Evolutionary conservation across 192 early-diverging fungal genomes (phyloP).

Genomic region (Gaertneriomyces semiglobifer): DNA sequence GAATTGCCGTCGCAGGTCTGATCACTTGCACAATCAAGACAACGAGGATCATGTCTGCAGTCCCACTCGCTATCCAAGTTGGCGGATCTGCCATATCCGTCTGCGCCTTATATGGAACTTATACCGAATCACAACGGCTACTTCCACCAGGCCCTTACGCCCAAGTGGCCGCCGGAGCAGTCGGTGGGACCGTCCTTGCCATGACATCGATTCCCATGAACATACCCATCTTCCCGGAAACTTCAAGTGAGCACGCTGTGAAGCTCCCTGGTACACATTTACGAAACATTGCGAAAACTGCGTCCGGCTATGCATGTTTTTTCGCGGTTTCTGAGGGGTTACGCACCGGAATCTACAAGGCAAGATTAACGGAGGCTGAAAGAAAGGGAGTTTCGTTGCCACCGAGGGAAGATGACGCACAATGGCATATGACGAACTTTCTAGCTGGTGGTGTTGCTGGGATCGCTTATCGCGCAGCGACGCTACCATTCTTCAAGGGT

Average conservation of each 20-base stretch:
- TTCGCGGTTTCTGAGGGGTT: conserved; percentile 28
- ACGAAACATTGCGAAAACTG: conserved; percentile 13
- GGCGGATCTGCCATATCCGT: conserved; percentile 20
- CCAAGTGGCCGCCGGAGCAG: conserved; percentile 17
- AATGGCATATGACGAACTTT: conserved; percentile 30
- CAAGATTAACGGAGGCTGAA: conserved; percentile 14
- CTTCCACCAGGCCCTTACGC: conserved; percentile 15
- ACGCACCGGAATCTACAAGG: conserved; percentile 27
- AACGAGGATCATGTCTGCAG: neutral
- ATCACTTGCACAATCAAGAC: no score
- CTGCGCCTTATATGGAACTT: conserved; percentile 21
- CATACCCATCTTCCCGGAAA: conserved; percentile 21
- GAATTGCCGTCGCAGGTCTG: no score
- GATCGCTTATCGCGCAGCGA: conserved; percentile 29
- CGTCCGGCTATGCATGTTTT: conserved; percentile 27
- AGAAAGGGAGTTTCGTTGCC: conserved; percentile 13
- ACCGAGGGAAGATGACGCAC: conserved; percentile 9
- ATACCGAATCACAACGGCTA: conserved; percentile 14
- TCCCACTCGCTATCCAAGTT: conserved; percentile 6
- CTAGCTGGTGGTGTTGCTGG: conserved; percentile 26
- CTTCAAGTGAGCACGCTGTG: conserved; percentile 21
- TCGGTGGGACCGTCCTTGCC: conserved; percentile 13
- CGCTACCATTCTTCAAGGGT: conserved; percentile 22
- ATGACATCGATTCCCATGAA: conserved; percentile 11
- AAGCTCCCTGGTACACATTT: neutral